Evolutionary conservation across 768 basidiomycete genomes (phyloP).

Genomic region (Termitomyces sp.): DNA sequence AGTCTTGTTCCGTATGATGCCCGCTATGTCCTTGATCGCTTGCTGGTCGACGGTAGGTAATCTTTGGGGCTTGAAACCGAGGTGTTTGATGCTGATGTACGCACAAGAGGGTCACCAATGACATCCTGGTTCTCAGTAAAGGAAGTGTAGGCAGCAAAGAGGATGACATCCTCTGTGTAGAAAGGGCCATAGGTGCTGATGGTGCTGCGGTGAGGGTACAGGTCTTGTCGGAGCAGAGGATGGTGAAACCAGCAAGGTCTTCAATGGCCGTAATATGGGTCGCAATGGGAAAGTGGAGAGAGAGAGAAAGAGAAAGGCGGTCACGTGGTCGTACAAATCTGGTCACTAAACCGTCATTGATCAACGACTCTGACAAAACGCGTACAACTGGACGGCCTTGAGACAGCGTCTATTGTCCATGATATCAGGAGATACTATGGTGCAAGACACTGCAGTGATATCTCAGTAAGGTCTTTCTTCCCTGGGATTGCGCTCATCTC

Average conservation of each 20-base stretch:
- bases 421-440: not conserved
- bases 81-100: conserved; percentile 87
- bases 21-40: conserved; percentile 99
- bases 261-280: too few relatives aligned
- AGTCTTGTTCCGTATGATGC: conserved; percentile 96
- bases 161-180: conserved; percentile 85
- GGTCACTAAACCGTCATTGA: not conserved
- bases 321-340: not conserved
- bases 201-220: too few relatives aligned
- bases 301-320: too few relatives aligned
- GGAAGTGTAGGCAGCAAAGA: conserved; percentile 92
- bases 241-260: too few relatives aligned
- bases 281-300: not conserved
- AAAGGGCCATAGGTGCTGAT: conserved; percentile 89
- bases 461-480: not conserved
- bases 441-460: not conserved
- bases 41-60: conserved; percentile 94
- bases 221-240: too few relatives aligned
- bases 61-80: conserved; percentile 99
- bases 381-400: not conserved
- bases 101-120: conserved; percentile 75
- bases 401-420: not conserved
- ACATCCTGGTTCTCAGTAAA: conserved; percentile 99
- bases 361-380: not conserved
- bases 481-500: not conserved